Conservation (phyloP, 2,329 filamentous ascomycete genomes). For the Fusarium tuaranense region DNA sequence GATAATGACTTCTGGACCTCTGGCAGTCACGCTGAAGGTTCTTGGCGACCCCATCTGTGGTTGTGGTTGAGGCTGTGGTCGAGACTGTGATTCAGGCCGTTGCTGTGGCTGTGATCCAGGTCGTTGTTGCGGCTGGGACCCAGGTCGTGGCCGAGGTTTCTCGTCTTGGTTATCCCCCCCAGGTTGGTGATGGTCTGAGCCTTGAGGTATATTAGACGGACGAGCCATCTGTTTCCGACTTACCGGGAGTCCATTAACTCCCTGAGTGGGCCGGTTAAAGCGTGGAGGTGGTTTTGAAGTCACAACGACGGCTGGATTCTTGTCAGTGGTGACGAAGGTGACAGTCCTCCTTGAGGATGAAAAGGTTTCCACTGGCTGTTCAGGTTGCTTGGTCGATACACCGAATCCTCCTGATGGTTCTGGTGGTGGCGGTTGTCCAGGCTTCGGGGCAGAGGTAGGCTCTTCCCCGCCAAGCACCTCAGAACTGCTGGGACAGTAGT, state of each 20-base stretch:
- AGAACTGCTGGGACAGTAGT: slow-evolving; percentile 31
- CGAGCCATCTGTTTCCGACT: slow-evolving; percentile 39
- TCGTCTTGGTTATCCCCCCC: background rate
- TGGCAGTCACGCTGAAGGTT: slow-evolving; percentile 57
- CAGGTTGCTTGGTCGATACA: slow-evolving; percentile 25
- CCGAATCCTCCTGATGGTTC: slow-evolving; percentile 1
- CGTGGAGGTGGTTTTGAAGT: slow-evolving; percentile 52
- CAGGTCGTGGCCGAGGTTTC: slow-evolving; percentile 3
- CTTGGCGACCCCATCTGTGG: slow-evolving; percentile 19
- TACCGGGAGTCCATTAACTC: slow-evolving; percentile 4
- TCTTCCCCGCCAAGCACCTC: background rate
- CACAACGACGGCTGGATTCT: slow-evolving; percentile 64
- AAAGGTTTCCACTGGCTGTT: slow-evolving; percentile 18
- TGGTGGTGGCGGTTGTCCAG: background rate
- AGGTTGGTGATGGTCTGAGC: background rate
- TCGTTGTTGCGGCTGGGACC: background rate
- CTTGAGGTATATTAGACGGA: slow-evolving; percentile 4
- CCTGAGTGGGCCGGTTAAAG: slow-evolving; percentile 48
- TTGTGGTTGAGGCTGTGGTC: slow-evolving; percentile 3
- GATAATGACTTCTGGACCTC: slow-evolving; percentile 60
- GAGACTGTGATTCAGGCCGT: background rate
- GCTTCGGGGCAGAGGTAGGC: background rate
- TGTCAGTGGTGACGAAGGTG: slow-evolving; percentile 65
- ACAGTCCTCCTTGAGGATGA: slow-evolving; percentile 46
- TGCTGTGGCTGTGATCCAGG: background rate